Percentiles rank a stretch among this genome's conserved stretches.
These are phyloP conservation scores for Wallacemonas sp. DNA, from an alignment of 208 protist genomes.

Conservation along the genomic window DNA sequence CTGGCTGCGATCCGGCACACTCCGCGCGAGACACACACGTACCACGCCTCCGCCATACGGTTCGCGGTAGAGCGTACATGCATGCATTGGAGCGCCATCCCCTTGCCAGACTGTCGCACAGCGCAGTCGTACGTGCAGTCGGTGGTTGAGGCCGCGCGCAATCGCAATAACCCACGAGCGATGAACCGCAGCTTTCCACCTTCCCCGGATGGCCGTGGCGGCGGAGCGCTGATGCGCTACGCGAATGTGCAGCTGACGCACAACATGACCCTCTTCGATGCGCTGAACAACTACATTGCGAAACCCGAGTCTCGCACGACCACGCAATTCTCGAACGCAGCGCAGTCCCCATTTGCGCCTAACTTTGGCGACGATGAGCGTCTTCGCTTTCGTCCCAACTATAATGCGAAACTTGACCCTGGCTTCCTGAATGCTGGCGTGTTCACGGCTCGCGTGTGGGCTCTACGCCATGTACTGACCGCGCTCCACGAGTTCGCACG, in stretches of 20 bases:
- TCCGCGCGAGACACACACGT: background rate
- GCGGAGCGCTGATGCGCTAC: background rate
- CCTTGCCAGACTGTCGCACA: background rate
- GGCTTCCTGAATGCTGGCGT: constrained; percentile 30
- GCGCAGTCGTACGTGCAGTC: background rate
- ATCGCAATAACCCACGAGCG: background rate
- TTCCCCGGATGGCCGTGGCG: no score
- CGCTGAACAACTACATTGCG: constrained; percentile 4
- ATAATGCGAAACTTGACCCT: background rate
- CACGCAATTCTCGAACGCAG: background rate
- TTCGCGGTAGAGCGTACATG: background rate
- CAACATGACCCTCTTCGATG: background rate
- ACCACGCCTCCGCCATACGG: background rate
- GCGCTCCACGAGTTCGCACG: background rate
- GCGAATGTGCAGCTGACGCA: background rate
- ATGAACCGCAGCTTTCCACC: background rate
- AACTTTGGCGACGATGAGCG: background rate
- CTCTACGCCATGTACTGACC: constrained; percentile 15
- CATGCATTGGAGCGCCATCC: background rate
- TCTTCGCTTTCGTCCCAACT: background rate
- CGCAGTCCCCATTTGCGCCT: background rate
- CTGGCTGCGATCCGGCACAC: background rate
- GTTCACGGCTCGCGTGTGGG: constrained; percentile 30
- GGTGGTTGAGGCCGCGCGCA: background rate
- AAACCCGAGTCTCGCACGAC: background rate